phyloP scores from a whole-genome alignment of 805 yeast species.

The Zygosaccharomyces lentus region DNA sequence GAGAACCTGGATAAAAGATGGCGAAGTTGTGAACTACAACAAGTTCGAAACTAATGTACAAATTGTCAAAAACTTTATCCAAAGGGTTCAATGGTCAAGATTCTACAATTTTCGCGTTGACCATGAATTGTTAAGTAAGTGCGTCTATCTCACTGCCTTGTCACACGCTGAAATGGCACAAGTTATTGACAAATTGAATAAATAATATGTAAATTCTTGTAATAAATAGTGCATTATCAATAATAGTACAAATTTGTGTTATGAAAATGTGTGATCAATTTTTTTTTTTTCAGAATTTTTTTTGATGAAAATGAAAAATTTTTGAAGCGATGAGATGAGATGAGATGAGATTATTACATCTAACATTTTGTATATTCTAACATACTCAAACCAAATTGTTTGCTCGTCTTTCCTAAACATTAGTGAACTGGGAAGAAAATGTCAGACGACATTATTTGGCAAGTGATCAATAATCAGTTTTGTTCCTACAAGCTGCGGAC shows the following conservation, averaged over 20 bases:
- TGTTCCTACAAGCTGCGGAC: constrained; percentile 92
- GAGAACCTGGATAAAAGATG: constrained; percentile 32
- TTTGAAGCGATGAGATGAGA: constrained; percentile 22
- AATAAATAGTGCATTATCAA: background rate
- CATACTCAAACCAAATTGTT: background rate
- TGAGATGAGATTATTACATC: constrained; percentile 12
- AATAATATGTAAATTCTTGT: background rate
- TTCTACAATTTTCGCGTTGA: constrained; percentile 55
- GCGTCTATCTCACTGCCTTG: constrained; percentile 72
- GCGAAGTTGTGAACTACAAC: constrained; percentile 62
- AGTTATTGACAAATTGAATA: constrained; percentile 4
- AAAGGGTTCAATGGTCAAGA: constrained; percentile 80
- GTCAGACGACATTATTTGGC: constrained; percentile 92
- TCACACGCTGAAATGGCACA: constrained; percentile 64
- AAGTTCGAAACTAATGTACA: constrained; percentile 72
- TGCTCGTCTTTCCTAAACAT: background rate
- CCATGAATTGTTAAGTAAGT: constrained; percentile 70
- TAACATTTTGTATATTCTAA: background rate
- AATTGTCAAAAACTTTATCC: constrained; percentile 70
- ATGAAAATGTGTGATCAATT: background rate
- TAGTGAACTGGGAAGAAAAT: constrained; percentile 15
- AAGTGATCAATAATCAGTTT: constrained; percentile 89
- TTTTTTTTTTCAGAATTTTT: background rate
- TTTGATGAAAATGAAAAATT: constrained; percentile 10
- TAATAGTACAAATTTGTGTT: background rate